Evolutionary conservation across 2,329 filamentous ascomycete species (phyloP).

Genomic region (Trichoderma pleuroti): DNA sequence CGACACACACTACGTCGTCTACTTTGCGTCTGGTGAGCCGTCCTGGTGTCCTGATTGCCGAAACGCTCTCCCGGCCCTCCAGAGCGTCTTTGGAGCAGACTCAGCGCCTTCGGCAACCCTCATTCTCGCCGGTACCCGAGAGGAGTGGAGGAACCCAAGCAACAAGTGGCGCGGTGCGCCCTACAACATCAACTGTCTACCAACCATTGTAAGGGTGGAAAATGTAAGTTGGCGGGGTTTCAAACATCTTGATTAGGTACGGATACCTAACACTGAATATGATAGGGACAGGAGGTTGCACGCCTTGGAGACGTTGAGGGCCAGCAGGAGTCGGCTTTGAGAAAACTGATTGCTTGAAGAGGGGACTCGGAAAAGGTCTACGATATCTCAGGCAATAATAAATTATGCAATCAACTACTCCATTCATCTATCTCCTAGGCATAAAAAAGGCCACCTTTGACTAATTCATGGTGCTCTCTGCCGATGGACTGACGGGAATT

Average conservation of each 20-base stretch:
- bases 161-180: constrained; percentile 29
- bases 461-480: background rate
- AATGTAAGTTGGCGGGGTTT: constrained; percentile 21
- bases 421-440: background rate
- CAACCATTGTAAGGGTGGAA: constrained; percentile 28
- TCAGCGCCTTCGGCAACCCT: constrained; percentile 28
- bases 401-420: background rate
- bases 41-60: constrained; percentile 31
- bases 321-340: constrained; percentile 28
- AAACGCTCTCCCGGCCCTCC: constrained; percentile 27
- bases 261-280: background rate
- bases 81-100: constrained; percentile 25
- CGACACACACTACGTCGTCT: constrained; percentile 31
- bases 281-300: constrained; percentile 27
- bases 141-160: constrained; percentile 26
- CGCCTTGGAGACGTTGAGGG: constrained; percentile 28
- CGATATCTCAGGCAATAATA: background rate
- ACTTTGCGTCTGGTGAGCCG: constrained; percentile 31
- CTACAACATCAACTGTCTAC: constrained; percentile 29
- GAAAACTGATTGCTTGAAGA: constrained; percentile 22
- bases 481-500: constrained; percentile 18
- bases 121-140: constrained; percentile 26
- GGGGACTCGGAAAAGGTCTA: background rate
- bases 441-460: background rate
- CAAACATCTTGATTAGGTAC: background rate